Percentiles rank a stretch among this genome's conserved stretches.
Conservation (phyloP, 1,284 basidiomycete species). For the Ganoderma lingzhi region DNA sequence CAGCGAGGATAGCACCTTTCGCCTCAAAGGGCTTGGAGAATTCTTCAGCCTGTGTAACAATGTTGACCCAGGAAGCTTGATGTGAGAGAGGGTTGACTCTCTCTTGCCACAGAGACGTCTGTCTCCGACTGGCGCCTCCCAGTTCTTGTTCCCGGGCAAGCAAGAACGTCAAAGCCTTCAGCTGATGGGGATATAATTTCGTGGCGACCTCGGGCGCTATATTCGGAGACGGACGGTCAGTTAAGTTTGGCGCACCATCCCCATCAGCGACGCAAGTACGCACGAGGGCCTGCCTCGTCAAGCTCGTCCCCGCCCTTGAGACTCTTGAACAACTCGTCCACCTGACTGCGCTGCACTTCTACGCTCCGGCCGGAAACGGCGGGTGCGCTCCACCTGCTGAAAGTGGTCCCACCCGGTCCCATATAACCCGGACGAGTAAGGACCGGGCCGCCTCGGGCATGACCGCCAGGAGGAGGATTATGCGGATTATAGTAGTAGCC, state of each 20-base stretch:
- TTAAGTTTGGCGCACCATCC: no score
- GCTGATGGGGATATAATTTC: conserved; percentile 96
- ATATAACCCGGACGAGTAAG: conserved; percentile 50
- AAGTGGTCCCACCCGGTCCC: conserved; percentile 49
- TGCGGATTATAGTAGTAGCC: conserved; percentile 91
- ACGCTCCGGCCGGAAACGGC: conserved; percentile 79
- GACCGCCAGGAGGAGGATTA: conserved; percentile 79
- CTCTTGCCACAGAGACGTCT: conserved; percentile 82
- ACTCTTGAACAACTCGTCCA: conserved; percentile 93
- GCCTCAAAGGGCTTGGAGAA: conserved; percentile 76
- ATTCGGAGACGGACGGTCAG: conserved; percentile 28
- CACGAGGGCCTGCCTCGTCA: conserved; percentile 84
- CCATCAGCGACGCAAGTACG: conserved; percentile 39
- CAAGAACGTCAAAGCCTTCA: conserved; percentile 96
- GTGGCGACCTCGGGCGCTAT: conserved; percentile 87
- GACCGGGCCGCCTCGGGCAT: conserved; percentile 51
- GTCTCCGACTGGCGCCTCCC: conserved; percentile 56
- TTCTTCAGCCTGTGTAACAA: conserved; percentile 85
- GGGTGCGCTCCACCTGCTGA: conserved; percentile 65
- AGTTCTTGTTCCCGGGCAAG: conserved; percentile 91
- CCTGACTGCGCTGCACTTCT: conserved; percentile 92
- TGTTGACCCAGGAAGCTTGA: conserved; percentile 75
- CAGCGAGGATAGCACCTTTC: conserved; percentile 92
- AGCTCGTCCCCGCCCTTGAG: conserved; percentile 89
- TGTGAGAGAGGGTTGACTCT: conserved; percentile 60